Evolutionary conservation across 345 rosid species (phyloP).

Genomic region (Barbarea vulgaris): DNA sequence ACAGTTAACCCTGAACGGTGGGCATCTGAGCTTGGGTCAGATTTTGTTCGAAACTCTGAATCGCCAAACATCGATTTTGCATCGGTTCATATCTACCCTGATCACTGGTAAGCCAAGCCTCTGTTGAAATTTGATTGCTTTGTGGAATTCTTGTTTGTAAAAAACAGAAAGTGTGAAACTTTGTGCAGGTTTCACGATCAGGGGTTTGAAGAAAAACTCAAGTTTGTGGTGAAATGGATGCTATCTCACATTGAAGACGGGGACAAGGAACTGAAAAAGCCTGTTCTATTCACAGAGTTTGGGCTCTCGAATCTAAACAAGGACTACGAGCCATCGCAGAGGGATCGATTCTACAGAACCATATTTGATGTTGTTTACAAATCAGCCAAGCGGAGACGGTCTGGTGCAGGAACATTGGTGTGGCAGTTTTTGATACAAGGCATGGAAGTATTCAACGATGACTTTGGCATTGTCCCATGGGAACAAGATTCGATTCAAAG

Average conservation of each 20-base stretch:
- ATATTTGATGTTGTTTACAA: slow-evolving; percentile 59
- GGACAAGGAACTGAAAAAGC: slow-evolving; percentile 72
- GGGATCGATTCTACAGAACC: slow-evolving; percentile 60
- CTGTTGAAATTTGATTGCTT: background rate
- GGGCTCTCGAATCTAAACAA: slow-evolving; percentile 80
- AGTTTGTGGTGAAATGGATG: slow-evolving; percentile 78
- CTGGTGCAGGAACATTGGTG: slow-evolving; percentile 83
- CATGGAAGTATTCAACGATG: slow-evolving; percentile 86
- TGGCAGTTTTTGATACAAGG: slow-evolving; percentile 85
- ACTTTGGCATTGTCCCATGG: slow-evolving; percentile 84
- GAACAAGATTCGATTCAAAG: slow-evolving; percentile 61
- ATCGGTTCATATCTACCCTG: slow-evolving; percentile 94
- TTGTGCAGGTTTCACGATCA: slow-evolving; percentile 66
- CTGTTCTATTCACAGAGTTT: slow-evolving; percentile 82
- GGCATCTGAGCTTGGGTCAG: slow-evolving; percentile 87
- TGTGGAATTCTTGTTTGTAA: background rate
- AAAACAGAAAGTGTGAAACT: background rate
- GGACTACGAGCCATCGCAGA: slow-evolving; percentile 62
- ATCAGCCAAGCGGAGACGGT: slow-evolving; percentile 68
- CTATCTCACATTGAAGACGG: slow-evolving; percentile 90
- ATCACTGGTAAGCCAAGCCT: slow-evolving; percentile 74
- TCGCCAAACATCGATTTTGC: slow-evolving; percentile 67
- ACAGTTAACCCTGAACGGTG: slow-evolving; percentile 79
- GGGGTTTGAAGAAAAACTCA: slow-evolving; percentile 64
- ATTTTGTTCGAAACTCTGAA: slow-evolving; percentile 77